Base-by-base conservation (phyloP, 768 basidiomycete species). In the Suillus discolor region DNA sequence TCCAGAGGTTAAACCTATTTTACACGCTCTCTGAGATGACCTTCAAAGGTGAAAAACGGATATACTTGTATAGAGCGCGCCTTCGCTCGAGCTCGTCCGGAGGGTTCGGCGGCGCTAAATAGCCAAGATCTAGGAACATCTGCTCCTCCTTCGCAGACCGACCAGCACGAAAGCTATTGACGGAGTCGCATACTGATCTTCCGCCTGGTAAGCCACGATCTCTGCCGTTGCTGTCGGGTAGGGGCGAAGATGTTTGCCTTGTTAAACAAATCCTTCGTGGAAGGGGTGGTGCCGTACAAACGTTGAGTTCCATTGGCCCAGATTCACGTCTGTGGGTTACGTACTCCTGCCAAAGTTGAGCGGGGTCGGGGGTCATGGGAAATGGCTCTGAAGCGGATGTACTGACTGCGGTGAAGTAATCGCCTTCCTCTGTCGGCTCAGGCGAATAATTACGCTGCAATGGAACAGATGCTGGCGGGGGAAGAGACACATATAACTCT, bases 1-100 rank as follows among this genome's bases (percentile, higher is more conserved):
- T 87, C 85, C 94, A 89, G 59, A 97, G 91, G 70, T 95, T 94
- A 80, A 94, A 96, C 69, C 93, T 92, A 67, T 60, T 42, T 60
- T 36, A 64, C 13, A 16, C 28, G 57, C 23, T n/a, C n/a, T 36
- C 18, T n/a, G 57, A 41, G 61, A 70, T 25, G 66, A 62, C 38
- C 38, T 57, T 38, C 34, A 62, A 25, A 28, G 16, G 41, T 53
- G 57, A 18, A 36, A 28, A 57, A 25, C 60, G 45, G 25, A 34
- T 86, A 72, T 71, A 92, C 89, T 91, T 93, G 79, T 96, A 93
- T 70, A 98, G 77, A 8, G 96, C 96, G 55, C 92, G 82, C 42
- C 93, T 81, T 36, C 96, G 85, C 60, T 93, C 92, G 34, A 87
- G 76, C 76, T 98, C 96, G 68, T 96, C 88, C 2, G 91, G 90